Percentiles rank a stretch among this genome's conserved stretches.
Conservation (phyloP, 140 eudicot genomes). For the Stevia rebaudiana region DNA sequence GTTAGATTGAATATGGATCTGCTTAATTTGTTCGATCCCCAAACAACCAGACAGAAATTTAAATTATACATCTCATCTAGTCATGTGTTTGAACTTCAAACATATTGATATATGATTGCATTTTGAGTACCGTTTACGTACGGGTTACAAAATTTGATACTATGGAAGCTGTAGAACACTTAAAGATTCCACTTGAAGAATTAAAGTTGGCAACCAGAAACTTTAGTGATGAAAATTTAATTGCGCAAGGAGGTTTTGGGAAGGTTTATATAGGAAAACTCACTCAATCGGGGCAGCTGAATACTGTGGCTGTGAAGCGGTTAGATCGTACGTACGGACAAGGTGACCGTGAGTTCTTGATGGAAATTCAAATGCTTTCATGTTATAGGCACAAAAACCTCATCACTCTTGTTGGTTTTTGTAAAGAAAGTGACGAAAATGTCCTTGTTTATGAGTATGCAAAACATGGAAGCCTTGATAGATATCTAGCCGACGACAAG, state of each 20-base stretch:
- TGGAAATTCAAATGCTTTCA: slow-evolving; percentile 6
- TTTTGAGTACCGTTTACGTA: too few relatives aligned
- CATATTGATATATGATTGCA: too few relatives aligned
- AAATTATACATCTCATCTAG: too few relatives aligned
- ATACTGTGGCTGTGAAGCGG: neutral
- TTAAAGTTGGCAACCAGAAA: slow-evolving; percentile 2
- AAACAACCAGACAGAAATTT: too few relatives aligned
- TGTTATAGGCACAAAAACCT: neutral
- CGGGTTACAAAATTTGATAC: too few relatives aligned
- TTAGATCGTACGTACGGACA: neutral
- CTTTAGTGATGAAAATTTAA: slow-evolving; percentile 4
- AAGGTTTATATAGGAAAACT: neutral
- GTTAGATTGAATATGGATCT: too few relatives aligned
- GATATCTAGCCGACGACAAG: neutral
- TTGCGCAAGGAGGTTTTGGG: slow-evolving; percentile 6
- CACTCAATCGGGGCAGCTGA: neutral
- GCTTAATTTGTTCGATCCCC: too few relatives aligned
- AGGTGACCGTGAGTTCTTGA: slow-evolving; percentile 2
- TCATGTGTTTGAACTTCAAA: too few relatives aligned
- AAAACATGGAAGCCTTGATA: slow-evolving; percentile 6
- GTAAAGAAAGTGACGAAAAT: neutral
- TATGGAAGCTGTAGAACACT: neutral
- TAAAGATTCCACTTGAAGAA: neutral
- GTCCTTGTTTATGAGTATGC: slow-evolving; percentile 6
- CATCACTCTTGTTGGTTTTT: neutral